Percentiles rank a stretch among this genome's conserved stretches.
Evolutionary conservation across 129 eudicot species (phyloP).

Genomic region (Smallanthus sonchifolius): DNA sequence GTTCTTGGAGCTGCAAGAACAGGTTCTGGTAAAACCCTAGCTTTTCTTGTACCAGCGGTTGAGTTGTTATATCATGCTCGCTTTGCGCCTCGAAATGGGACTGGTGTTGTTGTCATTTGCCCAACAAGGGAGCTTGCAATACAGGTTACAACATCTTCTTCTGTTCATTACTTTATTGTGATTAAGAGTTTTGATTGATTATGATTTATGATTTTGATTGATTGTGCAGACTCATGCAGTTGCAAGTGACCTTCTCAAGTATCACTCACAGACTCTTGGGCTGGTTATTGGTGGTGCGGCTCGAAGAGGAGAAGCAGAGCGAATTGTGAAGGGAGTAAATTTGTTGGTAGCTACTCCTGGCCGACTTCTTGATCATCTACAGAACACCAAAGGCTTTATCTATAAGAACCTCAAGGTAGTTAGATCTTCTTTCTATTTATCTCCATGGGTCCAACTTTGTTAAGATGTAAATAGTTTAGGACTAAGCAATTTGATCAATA

Average conservation of each 20-base stretch:
- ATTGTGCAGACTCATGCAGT: conserved; percentile 78
- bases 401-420: conserved; percentile 69
- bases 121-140: conserved; percentile 97
- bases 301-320: conserved; percentile 70
- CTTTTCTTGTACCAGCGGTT: conserved; percentile 83
- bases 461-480: neutral
- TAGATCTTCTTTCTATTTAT: neutral
- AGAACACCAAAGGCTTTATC: conserved; percentile 81
- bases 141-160: conserved; percentile 46
- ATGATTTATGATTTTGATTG: neutral
- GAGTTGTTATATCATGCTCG: conserved; percentile 53
- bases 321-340: conserved; percentile 86
- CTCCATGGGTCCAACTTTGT: neutral
- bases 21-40: conserved; percentile 93
- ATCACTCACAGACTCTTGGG: conserved; percentile 83
- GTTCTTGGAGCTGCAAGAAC: conserved; percentile 96
- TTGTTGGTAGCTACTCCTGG: conserved; percentile 87
- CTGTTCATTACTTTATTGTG: neutral
- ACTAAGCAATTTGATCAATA: neutral
- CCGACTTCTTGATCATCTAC: conserved; percentile 90
- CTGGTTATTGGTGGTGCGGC: conserved; percentile 81
- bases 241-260: conserved; percentile 74
- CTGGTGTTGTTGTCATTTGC: conserved; percentile 77
- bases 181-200: neutral
- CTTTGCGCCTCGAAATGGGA: conserved; percentile 85